A percentile compares a stretch with the other conserved stretches of the same genome.
Conservation (phyloP, 2,329 filamentous ascomycete species). For the Arthrobotrys sinensis region DNA sequence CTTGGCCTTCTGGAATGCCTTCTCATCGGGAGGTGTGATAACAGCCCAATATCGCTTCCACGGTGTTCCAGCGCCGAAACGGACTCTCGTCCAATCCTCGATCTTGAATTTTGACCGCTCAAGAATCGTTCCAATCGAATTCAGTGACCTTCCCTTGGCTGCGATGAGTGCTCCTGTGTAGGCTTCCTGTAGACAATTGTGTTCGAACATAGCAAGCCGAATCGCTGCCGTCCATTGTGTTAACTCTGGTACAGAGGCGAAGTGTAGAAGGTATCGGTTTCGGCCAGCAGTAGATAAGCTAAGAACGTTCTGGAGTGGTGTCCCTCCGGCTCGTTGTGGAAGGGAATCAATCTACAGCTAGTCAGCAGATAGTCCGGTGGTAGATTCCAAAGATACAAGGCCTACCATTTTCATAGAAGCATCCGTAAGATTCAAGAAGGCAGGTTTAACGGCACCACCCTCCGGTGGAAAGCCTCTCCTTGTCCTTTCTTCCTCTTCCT, state of each 20-base stretch:
- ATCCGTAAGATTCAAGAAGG: slow-evolving; percentile 97
- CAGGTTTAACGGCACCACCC: slow-evolving; percentile 76
- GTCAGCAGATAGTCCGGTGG: neutral
- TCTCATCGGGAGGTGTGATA: slow-evolving; percentile 91
- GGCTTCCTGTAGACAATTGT: slow-evolving; percentile 91
- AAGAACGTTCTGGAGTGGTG: slow-evolving; percentile 91
- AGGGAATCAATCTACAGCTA: slow-evolving; percentile 84
- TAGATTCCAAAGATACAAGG: slow-evolving; percentile 63
- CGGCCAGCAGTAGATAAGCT: slow-evolving; percentile 95
- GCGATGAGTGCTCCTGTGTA: slow-evolving; percentile 97
- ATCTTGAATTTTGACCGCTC: slow-evolving; percentile 82
- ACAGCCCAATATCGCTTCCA: slow-evolving; percentile 99
- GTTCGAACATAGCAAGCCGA: slow-evolving; percentile 92
- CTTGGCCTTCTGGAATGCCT: slow-evolving; percentile 85
- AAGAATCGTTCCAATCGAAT: slow-evolving; percentile 92
- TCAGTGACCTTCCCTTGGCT: slow-evolving; percentile 88
- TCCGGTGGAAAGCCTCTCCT: slow-evolving; percentile 43
- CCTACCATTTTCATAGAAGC: slow-evolving; percentile 97
- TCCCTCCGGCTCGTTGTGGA: slow-evolving; percentile 82
- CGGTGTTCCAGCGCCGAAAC: slow-evolving; percentile 94
- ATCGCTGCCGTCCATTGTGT: slow-evolving; percentile 97
- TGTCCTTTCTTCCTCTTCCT: slow-evolving; percentile 76
- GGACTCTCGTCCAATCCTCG: slow-evolving; percentile 94
- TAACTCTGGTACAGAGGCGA: slow-evolving; percentile 92
- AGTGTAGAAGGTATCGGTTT: slow-evolving; percentile 95